A percentile compares a stretch with the other conserved stretches of the same genome.
Conservation (phyloP, 257 asterid genomes). For the Solanum medicagineum region DNA sequence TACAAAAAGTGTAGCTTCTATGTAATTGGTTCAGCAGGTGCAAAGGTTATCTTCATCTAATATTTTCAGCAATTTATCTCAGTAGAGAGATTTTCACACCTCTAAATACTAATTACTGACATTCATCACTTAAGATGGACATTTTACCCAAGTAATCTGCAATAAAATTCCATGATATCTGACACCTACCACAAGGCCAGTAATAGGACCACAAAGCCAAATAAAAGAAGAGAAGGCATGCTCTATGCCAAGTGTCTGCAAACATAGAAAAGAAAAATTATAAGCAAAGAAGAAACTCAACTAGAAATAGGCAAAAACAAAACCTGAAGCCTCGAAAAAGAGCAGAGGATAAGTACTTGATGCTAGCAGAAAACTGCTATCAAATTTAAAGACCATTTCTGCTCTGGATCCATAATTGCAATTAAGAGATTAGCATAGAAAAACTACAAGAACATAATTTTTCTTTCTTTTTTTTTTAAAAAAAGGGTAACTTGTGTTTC, state of each 20-base stretch:
- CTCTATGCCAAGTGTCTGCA: conserved; percentile 97
- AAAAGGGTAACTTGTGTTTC: too few species aligned
- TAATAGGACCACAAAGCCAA: conserved; percentile 99
- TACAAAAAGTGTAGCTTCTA: background rate
- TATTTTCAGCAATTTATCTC: background rate
- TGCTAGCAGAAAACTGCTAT: background rate
- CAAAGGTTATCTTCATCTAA: background rate
- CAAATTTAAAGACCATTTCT: background rate
- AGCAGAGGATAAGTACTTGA: background rate
- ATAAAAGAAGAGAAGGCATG: conserved; percentile 96
- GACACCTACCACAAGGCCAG: conserved; percentile 90
- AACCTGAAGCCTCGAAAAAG: conserved; percentile 37
- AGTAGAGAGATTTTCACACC: background rate
- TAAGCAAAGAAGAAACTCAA: conserved; percentile 7
- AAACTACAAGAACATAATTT: background rate
- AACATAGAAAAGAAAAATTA: conserved; percentile 6
- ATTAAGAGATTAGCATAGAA: background rate
- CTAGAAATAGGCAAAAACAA: background rate
- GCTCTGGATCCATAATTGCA: background rate
- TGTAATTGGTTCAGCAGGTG: background rate
- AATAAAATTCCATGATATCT: background rate
- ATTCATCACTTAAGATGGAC: background rate
- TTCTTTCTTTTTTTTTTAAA: background rate
- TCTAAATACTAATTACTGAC: background rate
- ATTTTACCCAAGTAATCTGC: background rate